Base-by-base conservation (phyloP, 2,329 filamentous ascomycete species). In the Alternaria sp. region DNA sequence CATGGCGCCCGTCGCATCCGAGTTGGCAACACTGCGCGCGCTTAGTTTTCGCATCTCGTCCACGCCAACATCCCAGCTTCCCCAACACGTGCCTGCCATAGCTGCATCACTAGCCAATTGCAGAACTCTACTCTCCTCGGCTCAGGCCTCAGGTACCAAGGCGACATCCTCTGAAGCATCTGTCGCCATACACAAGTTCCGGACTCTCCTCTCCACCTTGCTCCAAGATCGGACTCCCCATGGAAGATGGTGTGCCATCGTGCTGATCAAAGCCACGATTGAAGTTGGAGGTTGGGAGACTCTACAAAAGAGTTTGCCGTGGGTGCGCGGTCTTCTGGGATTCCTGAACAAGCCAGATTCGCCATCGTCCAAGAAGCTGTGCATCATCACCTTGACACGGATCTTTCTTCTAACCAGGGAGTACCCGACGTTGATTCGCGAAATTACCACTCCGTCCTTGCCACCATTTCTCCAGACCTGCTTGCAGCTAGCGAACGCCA, bases 271-370 rank as follows among this genome's bases (percentile, higher is more conserved):
- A 81, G 87, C 91, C 4, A 83, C 90, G 5, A 83, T 97, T 44
- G 94, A 97, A 71, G 87, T 91, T 41, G 93, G 93, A 25, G 93
- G 93, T 46, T 93, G 91, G 88, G 92, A 96, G 73, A 87, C 91
- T 59, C 83, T 97, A 60, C 88, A 89, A 64, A 88, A 87, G 54
- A 87, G 87, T 34, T 88, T 89, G 70, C 84, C 89, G 3, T 97
- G 94, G 92, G 89, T 95, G 63, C 85, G 87, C 67, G 89, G 87
- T n/a, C 81, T 97, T 32, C 79, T 97, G 53, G 85, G 86, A 2
- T 86, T 97, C 55, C 78, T 97, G 38, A 89, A 89, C 87, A 97
- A 93, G 85, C 88, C 90, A 10, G 93, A 97, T 71, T 88, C 92
- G 3, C 78, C 86, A 7, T 87, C 90, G 4, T 89, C 89, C 34